A percentile compares a stretch with the other conserved stretches of the same genome.
Conservation (phyloP, 2,329 filamentous ascomycete species). For the Penicillium sp. region DNA sequence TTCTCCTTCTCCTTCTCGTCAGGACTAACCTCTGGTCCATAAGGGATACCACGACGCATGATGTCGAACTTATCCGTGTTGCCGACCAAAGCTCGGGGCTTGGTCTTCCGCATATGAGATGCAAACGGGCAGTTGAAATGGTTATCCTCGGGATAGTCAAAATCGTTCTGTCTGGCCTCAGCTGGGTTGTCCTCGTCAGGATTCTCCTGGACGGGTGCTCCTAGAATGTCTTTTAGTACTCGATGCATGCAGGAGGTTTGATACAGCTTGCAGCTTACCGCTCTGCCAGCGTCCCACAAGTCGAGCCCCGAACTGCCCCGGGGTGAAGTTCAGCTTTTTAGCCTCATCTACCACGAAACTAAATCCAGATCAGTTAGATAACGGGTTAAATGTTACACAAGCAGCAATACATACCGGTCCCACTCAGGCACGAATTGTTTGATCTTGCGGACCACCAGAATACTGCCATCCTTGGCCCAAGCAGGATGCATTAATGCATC, state of each 20-base stretch:
- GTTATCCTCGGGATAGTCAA: slow-evolving; percentile 35
- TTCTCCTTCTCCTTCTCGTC: slow-evolving; percentile 27
- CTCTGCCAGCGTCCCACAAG: slow-evolving; percentile 49
- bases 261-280: slow-evolving; percentile 16
- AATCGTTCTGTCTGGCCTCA: slow-evolving; percentile 34
- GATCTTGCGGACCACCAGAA: slow-evolving; percentile 47
- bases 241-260: neutral
- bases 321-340: slow-evolving; percentile 14
- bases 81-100: slow-evolving; percentile 33
- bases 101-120: slow-evolving; percentile 51
- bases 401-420: slow-evolving; percentile 23
- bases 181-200: slow-evolving; percentile 13
- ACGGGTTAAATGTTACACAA: slow-evolving; percentile 3
- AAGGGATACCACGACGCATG: slow-evolving; percentile 49
- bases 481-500: slow-evolving; percentile 21
- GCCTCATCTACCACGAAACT: neutral
- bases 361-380: neutral
- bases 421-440: slow-evolving; percentile 50
- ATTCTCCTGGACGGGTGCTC: slow-evolving; percentile 12
- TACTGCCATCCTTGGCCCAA: slow-evolving; percentile 49
- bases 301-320: slow-evolving; percentile 42
- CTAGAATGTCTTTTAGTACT: neutral
- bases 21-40: slow-evolving; percentile 39
- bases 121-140: slow-evolving; percentile 47
- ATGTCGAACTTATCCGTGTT: slow-evolving; percentile 37